Evolutionary conservation across 2,329 filamentous ascomycete genomes (phyloP), one percentile per base, ranked within the genome.

Genomic region (Pochonia chlamydosporia): DNA sequence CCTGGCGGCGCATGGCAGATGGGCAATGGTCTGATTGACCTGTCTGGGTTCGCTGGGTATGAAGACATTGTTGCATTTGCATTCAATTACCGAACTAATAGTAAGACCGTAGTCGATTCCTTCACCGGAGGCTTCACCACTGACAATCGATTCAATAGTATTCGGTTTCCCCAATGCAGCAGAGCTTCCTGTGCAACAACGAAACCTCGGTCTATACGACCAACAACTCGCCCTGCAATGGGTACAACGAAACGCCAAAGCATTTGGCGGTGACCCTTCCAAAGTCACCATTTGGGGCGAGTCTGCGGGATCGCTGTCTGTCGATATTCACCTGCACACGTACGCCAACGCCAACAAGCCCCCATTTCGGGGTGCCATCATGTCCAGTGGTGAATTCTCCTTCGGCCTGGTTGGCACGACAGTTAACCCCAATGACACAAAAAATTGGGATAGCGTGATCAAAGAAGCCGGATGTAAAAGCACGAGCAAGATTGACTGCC

Each of bases 141-240:
- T 18, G 13, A 7, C 16, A 3, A n/a, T 46, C 8, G 1, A 5
- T 9, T 5, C 6, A 25, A 2, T 4, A 62, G 59, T 59, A 6
- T 59, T 63, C 39, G 74, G 74, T 3, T 79, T 78, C 51, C 57
- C 76, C 7, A 67, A 66, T 40, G 64, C 68, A 1, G 64, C 60
- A 13, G 62, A 72, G 35, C 62, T 73, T 9, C 48, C 64, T 3
- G 53, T 56, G 0, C 59, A 64, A 20, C 63, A 71, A 1, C 66
- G 48, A 6, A 64, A 62, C 26, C 51, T 63, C 8, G 56, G 59
- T 4, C 23, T 62, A 0, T 51, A 59, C n/a, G 58, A 63, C 39
- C 56, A 63, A 24, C 56, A 49, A 3, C 48, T 61, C 8, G 59
- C 59, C 1, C 48, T 62, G n/a, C 49, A 54, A 35, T 63, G 58